Percentiles rank a stretch among this genome's conserved stretches.
phyloP scores from a whole-genome alignment of 2,329 filamentous ascomycete species.

The Plenodomus biglobosus region DNA sequence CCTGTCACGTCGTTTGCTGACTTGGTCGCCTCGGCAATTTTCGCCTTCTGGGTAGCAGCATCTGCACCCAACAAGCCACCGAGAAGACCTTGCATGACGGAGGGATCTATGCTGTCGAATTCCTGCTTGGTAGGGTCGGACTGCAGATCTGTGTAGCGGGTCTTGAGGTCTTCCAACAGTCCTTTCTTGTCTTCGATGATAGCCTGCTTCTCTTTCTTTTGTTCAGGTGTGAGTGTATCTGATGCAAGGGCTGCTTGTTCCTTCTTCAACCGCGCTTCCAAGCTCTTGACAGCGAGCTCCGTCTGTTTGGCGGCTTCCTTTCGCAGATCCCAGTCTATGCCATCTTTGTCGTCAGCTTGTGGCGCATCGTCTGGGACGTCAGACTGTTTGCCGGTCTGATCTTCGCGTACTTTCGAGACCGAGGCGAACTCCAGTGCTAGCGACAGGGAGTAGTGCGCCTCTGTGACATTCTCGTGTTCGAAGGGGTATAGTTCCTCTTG shows the following conservation, averaged over 20 bases:
- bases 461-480: conserved; percentile 83
- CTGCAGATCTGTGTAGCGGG: conserved; percentile 67
- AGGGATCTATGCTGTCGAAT: conserved; percentile 46
- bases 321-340: conserved; percentile 68
- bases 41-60: conserved; percentile 61
- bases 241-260: conserved; percentile 66
- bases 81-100: conserved; percentile 62
- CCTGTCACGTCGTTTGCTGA: conserved; percentile 71
- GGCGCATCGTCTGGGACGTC: conserved; percentile 31
- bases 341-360: conserved; percentile 47
- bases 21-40: conserved; percentile 72
- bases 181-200: conserved; percentile 74
- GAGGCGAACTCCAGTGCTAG: conserved; percentile 93
- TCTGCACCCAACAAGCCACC: conserved; percentile 65
- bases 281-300: conserved; percentile 72
- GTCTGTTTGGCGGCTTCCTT: conserved; percentile 72
- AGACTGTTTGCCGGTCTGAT: conserved; percentile 48
- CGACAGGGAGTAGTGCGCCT: conserved; percentile 95
- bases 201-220: conserved; percentile 62
- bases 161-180: conserved; percentile 70
- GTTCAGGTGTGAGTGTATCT: conserved; percentile 53
- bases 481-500: conserved; percentile 77
- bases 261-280: conserved; percentile 68
- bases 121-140: conserved; percentile 55
- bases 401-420: conserved; percentile 63